These are phyloP conservation scores for Trametes meyenii DNA, from an alignment of 768 basidiomycete species.

Conservation along the genomic window DNA sequence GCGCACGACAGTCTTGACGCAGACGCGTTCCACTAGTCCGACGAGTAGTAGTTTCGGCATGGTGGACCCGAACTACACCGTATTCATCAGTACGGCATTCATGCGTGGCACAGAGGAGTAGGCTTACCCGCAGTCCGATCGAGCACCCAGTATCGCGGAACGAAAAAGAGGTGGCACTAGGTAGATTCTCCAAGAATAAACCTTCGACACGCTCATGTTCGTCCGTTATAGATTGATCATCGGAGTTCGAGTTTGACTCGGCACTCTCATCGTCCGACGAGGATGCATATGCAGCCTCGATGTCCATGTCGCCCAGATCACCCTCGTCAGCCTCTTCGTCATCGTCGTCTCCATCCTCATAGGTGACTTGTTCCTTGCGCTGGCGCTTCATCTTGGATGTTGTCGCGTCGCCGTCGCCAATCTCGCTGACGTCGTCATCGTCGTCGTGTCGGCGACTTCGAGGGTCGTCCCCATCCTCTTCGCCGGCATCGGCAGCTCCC, in stretches of 20 bases:
- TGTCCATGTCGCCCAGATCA: conserved; percentile 54
- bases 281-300: conserved; percentile 66
- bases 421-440: conserved; percentile 72
- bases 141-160: conserved; percentile 70
- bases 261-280: conserved; percentile 41
- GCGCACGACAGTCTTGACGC: conserved; percentile 81
- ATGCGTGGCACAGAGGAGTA: not conserved
- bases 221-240: conserved; percentile 36
- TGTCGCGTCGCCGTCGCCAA: conserved; percentile 82
- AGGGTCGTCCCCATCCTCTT: conserved; percentile 55
- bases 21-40: conserved; percentile 88
- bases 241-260: conserved; percentile 37
- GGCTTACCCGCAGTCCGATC: conserved; percentile 81
- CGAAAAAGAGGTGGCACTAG: conserved; percentile 70
- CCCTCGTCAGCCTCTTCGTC: conserved; percentile 54
- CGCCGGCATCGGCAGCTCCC: conserved; percentile 48
- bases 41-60: conserved; percentile 94
- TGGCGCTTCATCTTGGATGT: conserved; percentile 75
- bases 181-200: conserved; percentile 58
- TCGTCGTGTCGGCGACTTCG: conserved; percentile 40
- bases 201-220: conserved; percentile 49
- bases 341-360: conserved; percentile 71
- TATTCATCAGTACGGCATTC: conserved; percentile 5
- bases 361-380: conserved; percentile 72
- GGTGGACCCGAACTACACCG: conserved; percentile 73